A percentile compares a stretch with the other conserved stretches of the same genome.
Evolutionary conservation across 192 early-diverging fungal genomes (phyloP).

Genomic region (Podochytrium sp.): DNA sequence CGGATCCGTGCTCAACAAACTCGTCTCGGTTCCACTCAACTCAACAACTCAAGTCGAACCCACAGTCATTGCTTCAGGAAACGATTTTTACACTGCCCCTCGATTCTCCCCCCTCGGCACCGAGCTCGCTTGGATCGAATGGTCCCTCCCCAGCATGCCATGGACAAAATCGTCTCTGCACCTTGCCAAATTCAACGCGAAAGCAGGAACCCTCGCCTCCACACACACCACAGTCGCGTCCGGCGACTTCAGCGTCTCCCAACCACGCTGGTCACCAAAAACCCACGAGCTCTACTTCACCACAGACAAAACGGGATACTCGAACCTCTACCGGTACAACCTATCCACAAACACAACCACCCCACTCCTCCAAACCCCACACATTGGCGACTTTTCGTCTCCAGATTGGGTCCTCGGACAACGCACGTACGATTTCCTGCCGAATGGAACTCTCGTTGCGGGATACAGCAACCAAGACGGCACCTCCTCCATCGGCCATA

Average conservation of each 20-base stretch:
- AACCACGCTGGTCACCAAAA: constrained; percentile 58
- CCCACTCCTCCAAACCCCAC: constrained; percentile 36
- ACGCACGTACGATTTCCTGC: constrained; percentile 34
- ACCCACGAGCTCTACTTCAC: constrained; percentile 66
- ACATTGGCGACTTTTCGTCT: constrained; percentile 67
- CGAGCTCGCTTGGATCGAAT: constrained; percentile 66
- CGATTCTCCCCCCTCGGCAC: constrained; percentile 52
- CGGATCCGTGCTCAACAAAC: constrained; percentile 57
- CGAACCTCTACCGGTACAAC: constrained; percentile 67
- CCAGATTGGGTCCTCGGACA: constrained; percentile 51
- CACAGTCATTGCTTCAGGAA: constrained; percentile 53
- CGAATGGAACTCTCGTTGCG: constrained; percentile 37
- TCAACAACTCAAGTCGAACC: not conserved
- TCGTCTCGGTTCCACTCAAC: constrained; percentile 61
- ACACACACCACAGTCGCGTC: constrained; percentile 37
- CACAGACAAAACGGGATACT: constrained; percentile 72
- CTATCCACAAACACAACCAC: constrained; percentile 11
- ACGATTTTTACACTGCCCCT: constrained; percentile 73
- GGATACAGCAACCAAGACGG: constrained; percentile 26
- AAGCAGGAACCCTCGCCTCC: not conserved
- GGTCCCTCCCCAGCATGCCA: constrained; percentile 80
- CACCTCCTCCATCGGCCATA: not conserved
- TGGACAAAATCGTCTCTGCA: constrained; percentile 74
- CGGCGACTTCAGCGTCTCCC: constrained; percentile 48
- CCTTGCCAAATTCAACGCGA: constrained; percentile 37